phyloP scores from a whole-genome alignment of 768 basidiomycete species.

The Kwoniella shandongensis region DNA sequence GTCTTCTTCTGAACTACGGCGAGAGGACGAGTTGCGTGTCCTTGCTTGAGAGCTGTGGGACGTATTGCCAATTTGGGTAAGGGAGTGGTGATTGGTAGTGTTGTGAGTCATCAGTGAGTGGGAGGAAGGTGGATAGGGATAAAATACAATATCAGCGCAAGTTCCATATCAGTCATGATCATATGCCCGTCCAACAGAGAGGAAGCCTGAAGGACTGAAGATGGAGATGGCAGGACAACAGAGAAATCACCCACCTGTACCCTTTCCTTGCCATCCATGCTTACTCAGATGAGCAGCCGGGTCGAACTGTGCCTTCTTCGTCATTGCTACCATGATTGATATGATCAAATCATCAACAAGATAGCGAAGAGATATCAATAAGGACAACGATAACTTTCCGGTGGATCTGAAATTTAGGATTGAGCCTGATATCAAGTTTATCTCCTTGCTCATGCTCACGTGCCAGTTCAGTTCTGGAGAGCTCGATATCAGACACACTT shows the following conservation, averaged over 20 bases:
- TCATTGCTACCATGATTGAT: slow-evolving; percentile 3
- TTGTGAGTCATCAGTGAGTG: not conserved
- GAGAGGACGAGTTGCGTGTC: slow-evolving; percentile 73
- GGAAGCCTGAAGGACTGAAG: too few relatives aligned
- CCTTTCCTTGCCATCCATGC: slow-evolving; percentile 87
- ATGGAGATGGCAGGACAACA: not conserved
- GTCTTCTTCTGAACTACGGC: slow-evolving; percentile 80
- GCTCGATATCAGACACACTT: slow-evolving; percentile 1
- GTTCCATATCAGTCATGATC: too few relatives aligned
- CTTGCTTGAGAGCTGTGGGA: slow-evolving; percentile 75
- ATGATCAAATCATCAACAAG: not conserved
- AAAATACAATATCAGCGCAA: too few relatives aligned
- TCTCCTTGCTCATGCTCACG: too few relatives aligned
- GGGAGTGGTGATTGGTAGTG: not conserved
- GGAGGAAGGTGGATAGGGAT: not conserved
- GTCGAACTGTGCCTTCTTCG: slow-evolving; percentile 38
- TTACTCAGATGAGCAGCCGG: slow-evolving; percentile 61
- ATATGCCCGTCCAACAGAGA: too few relatives aligned
- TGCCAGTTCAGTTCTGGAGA: not conserved
- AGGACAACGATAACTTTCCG: not conserved
- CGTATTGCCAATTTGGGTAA: too few relatives aligned
- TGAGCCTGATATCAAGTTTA: slow-evolving; percentile 16
- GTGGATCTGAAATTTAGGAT: slow-evolving; percentile 9
- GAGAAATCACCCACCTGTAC: slow-evolving; percentile 56
- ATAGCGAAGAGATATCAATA: not conserved